Base-by-base conservation (phyloP, 2,329 filamentous ascomycete genomes). In the Mariannaea elegans region DNA sequence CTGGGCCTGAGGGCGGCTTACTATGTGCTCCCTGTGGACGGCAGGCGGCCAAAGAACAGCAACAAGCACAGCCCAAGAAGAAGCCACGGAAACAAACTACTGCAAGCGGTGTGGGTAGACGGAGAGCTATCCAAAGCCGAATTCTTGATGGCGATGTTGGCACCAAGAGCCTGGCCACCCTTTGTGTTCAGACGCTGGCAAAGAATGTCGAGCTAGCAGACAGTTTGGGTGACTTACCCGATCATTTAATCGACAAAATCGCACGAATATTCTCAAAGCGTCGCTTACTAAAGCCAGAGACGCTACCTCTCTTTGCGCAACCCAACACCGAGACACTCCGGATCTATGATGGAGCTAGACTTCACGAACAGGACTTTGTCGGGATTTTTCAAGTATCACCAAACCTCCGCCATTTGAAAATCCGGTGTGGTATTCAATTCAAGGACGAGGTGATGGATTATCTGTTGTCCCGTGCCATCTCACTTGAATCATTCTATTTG, bases 341-440 rank as follows among this genome's bases (percentile, higher is more conserved):
- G 42, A 79, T 89, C 21, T 89, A 88, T 65, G 86, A 89, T 65
- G 82, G 79, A 38, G 80, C 81, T 65, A 89, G 88, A 66, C 84
- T 98, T 10, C 84, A 86, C 47, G 84, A 86, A 2, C 86, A 93
- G 65, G 93, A 98, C 70, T 93, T 90, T 65, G 84, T 91, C 46
- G 86, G 89, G 64, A 92, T 97, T 39, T 93, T 97, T 63, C 90
- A 93, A 50, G 83, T 87, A 3, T 88, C 91, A 57, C 87, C 91
- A 0, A 82, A 82, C 6, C 79, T 97, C 53, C 87, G 87, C 68
- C 84, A 84, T 41, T 82, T 97, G 56, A 90, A 93, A 65, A 79
- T 97, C 10, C 88, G 90, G 47, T 94, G 94, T 70, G 92, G 90
- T n/a, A 91, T 95, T 48, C 94, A 97, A 72, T 90, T 97, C 81